These are phyloP conservation scores for Talaromyces ruber DNA, from an alignment of 495 filamentous ascomycete genomes.

Conservation along the genomic window DNA sequence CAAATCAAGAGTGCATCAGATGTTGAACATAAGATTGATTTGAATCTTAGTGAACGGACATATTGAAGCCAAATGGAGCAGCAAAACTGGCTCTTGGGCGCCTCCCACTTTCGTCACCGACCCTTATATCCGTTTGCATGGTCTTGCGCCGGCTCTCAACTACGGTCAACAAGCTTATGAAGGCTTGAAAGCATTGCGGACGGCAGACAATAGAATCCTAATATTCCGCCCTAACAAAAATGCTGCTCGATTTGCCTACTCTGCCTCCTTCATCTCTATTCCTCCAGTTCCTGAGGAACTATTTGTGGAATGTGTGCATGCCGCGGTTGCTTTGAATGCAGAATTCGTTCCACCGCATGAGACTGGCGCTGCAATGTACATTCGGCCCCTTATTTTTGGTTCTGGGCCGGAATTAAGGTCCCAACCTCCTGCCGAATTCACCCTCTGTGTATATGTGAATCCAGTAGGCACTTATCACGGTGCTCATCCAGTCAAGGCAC, in stretches of 20 bases:
- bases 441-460: constrained; percentile 72
- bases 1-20: not conserved
- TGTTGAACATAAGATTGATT: not conserved
- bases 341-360: constrained; percentile 78
- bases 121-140: constrained; percentile 75
- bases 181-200: constrained; percentile 74
- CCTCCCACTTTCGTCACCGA: constrained; percentile 65
- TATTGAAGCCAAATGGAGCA: constrained; percentile 55
- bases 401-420: constrained; percentile 70
- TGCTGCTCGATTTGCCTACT: constrained; percentile 70
- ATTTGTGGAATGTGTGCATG: constrained; percentile 61
- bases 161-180: constrained; percentile 44
- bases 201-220: constrained; percentile 52
- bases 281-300: constrained; percentile 62
- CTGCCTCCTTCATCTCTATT: constrained; percentile 66
- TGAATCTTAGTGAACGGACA: constrained; percentile 15
- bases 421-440: constrained; percentile 78
- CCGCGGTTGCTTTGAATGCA: constrained; percentile 77
- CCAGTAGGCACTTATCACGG: constrained; percentile 88
- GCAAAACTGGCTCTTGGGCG: constrained; percentile 55
- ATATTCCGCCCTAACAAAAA: constrained; percentile 78
- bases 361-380: constrained; percentile 79
- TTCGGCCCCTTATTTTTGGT: constrained; percentile 78
- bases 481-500: constrained; percentile 63
- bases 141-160: constrained; percentile 83